phyloP scores from a whole-genome alignment of 2,329 filamentous ascomycete genomes.

The Xylaria sp. region DNA sequence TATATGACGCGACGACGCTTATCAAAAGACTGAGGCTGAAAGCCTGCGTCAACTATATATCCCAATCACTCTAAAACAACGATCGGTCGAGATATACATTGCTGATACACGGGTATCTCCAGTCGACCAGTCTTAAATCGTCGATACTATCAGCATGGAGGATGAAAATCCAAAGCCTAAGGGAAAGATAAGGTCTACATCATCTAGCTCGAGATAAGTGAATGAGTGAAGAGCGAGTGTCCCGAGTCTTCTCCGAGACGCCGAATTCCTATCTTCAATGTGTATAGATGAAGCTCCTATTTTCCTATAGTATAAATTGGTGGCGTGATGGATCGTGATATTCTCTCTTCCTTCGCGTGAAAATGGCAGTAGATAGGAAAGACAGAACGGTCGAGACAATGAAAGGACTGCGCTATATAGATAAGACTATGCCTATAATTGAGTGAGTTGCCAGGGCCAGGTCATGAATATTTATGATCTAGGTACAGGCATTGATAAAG shows the following conservation, averaged over 20 bases:
- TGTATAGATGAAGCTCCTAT: background rate
- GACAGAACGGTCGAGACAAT: slow-evolving; percentile 2
- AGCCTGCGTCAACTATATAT: background rate
- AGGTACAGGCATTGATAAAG: background rate
- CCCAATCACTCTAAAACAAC: background rate
- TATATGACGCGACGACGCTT: too few relatives aligned
- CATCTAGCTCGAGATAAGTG: background rate
- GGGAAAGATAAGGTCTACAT: background rate
- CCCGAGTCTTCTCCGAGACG: background rate
- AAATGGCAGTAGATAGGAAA: background rate
- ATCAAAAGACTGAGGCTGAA: background rate
- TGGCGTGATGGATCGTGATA: background rate
- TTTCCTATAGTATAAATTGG: background rate
- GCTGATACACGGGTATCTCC: background rate
- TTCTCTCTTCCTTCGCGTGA: background rate
- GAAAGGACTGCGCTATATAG: background rate
- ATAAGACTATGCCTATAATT: background rate
- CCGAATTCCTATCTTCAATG: background rate
- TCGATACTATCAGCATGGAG: background rate
- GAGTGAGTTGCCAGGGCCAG: background rate
- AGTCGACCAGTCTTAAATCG: background rate
- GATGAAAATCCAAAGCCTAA: background rate
- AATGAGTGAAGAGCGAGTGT: background rate
- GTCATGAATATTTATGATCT: background rate
- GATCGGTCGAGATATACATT: background rate